Evolutionary conservation across 164 flowering plant genomes (phyloP), one percentile per base, ranked within the genome.

Genomic region (Kingdonia uniflora): DNA sequence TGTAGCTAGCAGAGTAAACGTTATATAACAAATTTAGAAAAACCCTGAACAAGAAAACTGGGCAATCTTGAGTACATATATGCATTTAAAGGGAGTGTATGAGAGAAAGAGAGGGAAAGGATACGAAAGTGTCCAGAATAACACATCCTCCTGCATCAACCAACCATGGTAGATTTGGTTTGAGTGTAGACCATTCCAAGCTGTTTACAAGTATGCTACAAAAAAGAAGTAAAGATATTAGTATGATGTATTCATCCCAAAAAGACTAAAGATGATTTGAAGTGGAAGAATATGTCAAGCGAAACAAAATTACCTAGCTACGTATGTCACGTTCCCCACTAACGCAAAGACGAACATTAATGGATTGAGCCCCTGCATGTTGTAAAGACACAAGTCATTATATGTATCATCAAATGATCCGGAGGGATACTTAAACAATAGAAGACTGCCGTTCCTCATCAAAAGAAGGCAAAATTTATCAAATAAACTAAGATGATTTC

Each of bases 301-400:
- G 17, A 49, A 6, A 39, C 22, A 23, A 15, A 46, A 10, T 56
- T 49, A 86, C 95, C 95, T 81, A 57, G 72, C 85, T 19, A 87
- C 83, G 58, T 87, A 87, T 19, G 87, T 78, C 22, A 58, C 15
- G 57, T 87, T 87, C 53, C 91, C 95, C 56, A 80, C 42, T 42
- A 88, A 63, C 25, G 95, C 96, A 68, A 88, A 88, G 54, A 82
- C 23, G 61, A 88, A 87, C 96, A 87, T 87, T 15, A 85, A 55
- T 21, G 96, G 94, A 64, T 77, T 87, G 19, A 87, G 82, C 24
- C 94, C 94, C 88, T 84, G 63, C 58, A 77, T 19, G 13, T 43
- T 11, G 25, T 15, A 11, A 53, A 22, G 13, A 25, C 35, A 14
- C 20, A 50, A 20, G 19, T 50, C 35, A 50, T n/a, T n/a, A n/a